Evolutionary conservation across 176 grass and related monocot species (phyloP).

Genomic region (Triticum timopheevii): DNA sequence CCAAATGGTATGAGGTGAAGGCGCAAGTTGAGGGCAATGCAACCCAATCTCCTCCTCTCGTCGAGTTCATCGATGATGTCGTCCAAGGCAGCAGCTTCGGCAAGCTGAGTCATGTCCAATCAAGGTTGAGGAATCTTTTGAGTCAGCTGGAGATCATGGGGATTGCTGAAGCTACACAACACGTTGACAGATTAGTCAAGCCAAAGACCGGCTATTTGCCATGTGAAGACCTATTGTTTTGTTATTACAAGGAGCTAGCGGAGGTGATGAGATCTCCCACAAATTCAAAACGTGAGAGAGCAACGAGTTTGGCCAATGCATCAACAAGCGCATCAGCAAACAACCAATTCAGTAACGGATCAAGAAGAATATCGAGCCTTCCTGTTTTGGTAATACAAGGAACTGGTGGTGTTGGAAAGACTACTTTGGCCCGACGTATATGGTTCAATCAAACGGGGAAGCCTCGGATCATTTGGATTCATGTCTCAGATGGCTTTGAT

Average conservation of each 20-base stretch:
- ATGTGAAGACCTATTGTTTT: not conserved
- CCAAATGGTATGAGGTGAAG: not conserved
- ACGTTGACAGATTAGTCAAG: not conserved
- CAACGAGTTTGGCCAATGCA: too few relatives aligned
- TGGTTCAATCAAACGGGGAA: too few relatives aligned
- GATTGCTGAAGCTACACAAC: not conserved
- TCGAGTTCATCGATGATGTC: not conserved
- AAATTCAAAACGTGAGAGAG: too few relatives aligned
- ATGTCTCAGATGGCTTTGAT: too few relatives aligned
- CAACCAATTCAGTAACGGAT: too few relatives aligned
- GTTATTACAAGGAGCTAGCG: not conserved
- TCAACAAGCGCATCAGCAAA: too few relatives aligned
- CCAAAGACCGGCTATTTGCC: not conserved
- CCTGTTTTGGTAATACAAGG: too few relatives aligned
- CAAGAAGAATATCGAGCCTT: too few relatives aligned
- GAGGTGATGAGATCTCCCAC: not conserved
- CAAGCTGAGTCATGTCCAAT: not conserved
- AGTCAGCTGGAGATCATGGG: not conserved
- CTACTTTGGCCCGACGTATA: too few relatives aligned
- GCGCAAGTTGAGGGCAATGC: not conserved
- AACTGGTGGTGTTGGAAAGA: too few relatives aligned
- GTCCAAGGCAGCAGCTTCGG: not conserved
- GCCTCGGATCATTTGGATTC: too few relatives aligned
- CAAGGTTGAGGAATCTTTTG: not conserved
- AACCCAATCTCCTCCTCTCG: too few relatives aligned